Evolutionary conservation across 148 eudicot genomes (phyloP).

Genomic region (Rhododendron simsii): DNA sequence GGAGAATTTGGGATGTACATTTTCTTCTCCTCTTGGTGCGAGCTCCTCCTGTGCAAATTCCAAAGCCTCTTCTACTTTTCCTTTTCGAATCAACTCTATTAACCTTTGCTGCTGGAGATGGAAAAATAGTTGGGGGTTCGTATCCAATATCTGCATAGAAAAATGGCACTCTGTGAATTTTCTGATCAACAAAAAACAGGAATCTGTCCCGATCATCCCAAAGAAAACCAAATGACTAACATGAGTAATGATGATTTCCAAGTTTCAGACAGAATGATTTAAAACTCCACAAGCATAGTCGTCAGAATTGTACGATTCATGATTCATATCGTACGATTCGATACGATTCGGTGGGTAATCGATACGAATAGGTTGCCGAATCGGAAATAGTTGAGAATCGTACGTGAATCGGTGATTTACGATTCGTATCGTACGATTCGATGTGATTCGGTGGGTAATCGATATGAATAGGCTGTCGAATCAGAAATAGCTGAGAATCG

Average conservation of each 20-base stretch:
- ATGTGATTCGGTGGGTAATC: too few species aligned
- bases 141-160: slow-evolving; percentile 75
- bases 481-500: too few species aligned
- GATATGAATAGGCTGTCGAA: too few species aligned
- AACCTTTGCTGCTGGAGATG: slow-evolving; percentile 97
- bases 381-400: too few species aligned
- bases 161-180: slow-evolving; percentile 4
- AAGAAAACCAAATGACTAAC: slow-evolving; percentile 4
- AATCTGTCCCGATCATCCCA: neutral
- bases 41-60: slow-evolving; percentile 99
- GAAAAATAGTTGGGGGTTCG: slow-evolving; percentile 92
- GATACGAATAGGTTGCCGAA: too few species aligned
- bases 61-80: slow-evolving; percentile 90
- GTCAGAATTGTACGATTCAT: too few species aligned
- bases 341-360: too few species aligned
- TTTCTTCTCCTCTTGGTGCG: slow-evolving; percentile 99
- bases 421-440: too few species aligned
- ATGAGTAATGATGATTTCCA: neutral
- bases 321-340: too few species aligned
- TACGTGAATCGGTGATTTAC: too few species aligned
- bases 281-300: neutral
- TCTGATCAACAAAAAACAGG: neutral
- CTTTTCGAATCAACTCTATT: slow-evolving; percentile 85
- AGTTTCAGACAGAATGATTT: neutral
- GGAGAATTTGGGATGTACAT: slow-evolving; percentile 41